Evolutionary conservation across 257 asterid genomes (phyloP).

Genomic region (Galeopsis tetrahit): DNA sequence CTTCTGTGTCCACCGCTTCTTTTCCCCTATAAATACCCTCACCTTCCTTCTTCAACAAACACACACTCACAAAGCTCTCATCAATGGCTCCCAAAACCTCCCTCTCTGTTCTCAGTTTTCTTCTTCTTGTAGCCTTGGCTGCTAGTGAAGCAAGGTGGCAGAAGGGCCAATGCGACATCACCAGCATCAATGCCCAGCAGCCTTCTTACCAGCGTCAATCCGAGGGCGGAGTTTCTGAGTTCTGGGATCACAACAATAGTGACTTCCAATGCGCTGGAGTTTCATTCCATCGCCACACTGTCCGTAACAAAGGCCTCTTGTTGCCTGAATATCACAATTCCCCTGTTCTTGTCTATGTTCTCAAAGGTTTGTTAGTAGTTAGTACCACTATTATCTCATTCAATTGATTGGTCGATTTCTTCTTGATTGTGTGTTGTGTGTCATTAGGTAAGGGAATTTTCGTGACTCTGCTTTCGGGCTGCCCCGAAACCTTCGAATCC

Average conservation of each 20-base stretch:
- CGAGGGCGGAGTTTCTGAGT: constrained; percentile 61
- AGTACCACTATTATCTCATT: too few species aligned
- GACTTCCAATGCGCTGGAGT: constrained; percentile 49
- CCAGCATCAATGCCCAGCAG: constrained; percentile 46
- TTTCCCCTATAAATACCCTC: constrained; percentile 37
- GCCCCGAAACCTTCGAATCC: constrained; percentile 72
- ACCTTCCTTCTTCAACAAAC: not conserved
- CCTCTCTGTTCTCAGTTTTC: too few species aligned
- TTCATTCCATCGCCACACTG: constrained; percentile 48
- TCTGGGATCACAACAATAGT: constrained; percentile 50
- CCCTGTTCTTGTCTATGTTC: constrained; percentile 50
- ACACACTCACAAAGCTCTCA: not conserved
- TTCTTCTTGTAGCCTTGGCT: too few species aligned
- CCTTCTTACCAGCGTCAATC: constrained; percentile 43
- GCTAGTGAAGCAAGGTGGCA: too few species aligned
- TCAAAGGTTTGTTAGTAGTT: constrained; percentile 42
- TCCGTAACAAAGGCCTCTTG: constrained; percentile 44
- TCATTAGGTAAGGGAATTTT: constrained; percentile 53
- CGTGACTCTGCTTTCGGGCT: constrained; percentile 58
- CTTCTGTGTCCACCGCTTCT: constrained; percentile 42
- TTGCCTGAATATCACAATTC: constrained; percentile 24
- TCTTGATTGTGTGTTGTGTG: not conserved
- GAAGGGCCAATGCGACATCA: too few species aligned
- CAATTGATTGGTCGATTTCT: not conserved
- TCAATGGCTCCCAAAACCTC: not conserved